Conservation (phyloP, 768 basidiomycete genomes). For the Suillus subalutaceus region DNA sequence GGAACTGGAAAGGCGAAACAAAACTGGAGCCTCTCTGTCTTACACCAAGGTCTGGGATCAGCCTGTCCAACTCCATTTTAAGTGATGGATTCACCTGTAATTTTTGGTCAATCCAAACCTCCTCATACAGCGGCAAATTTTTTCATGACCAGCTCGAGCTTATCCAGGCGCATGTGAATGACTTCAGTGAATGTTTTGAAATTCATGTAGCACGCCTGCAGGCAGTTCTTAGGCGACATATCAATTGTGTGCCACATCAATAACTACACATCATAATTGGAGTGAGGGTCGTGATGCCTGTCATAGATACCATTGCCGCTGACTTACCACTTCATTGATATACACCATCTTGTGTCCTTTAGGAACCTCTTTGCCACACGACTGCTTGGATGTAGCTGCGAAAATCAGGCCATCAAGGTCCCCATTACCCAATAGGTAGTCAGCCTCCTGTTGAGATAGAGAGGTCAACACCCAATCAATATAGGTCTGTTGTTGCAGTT, state of each 20-base stretch:
- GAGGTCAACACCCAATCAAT: neutral
- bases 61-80: neutral
- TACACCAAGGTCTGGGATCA: neutral
- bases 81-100: neutral
- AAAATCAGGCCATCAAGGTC: neutral
- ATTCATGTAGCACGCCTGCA: neutral
- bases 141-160: neutral
- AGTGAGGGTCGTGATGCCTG: neutral
- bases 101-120: neutral
- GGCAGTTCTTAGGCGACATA: neutral
- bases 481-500: neutral
- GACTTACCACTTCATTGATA: conserved; percentile 4
- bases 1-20: neutral
- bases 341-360: neutral
- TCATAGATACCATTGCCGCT: neutral
- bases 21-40: neutral
- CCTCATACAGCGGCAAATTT: neutral
- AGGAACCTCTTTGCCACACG: neutral
- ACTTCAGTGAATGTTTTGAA: neutral
- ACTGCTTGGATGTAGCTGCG: neutral
- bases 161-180: neutral
- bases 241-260: neutral
- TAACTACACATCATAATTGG: neutral
- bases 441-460: neutral
- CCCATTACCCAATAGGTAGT: neutral